phyloP scores from a whole-genome alignment of 2,329 filamentous ascomycete species.

The Fusarium sp. region DNA sequence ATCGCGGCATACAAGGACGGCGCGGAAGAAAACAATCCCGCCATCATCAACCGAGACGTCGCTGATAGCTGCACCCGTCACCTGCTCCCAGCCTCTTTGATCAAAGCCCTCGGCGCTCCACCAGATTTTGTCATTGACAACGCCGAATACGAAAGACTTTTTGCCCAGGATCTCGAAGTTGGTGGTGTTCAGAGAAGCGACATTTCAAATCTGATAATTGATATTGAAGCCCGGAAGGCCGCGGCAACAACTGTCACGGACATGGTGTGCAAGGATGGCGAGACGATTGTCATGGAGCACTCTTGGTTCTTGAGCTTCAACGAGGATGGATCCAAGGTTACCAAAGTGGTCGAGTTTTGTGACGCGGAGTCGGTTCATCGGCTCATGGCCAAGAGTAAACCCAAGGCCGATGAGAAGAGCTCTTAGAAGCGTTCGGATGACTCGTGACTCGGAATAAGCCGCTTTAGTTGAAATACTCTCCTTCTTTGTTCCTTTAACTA shows the following conservation, averaged over 20 bases:
- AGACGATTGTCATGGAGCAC: slow-evolving; percentile 14
- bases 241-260: slow-evolving; percentile 11
- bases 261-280: slow-evolving; percentile 4
- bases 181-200: slow-evolving; percentile 2
- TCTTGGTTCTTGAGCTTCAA: slow-evolving; percentile 25
- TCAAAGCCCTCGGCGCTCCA: background rate
- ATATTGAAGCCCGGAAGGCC: slow-evolving; percentile 9
- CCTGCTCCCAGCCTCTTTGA: slow-evolving; percentile 12
- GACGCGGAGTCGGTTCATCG: slow-evolving; percentile 7
- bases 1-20: slow-evolving; percentile 18
- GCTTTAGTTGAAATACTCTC: background rate
- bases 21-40: slow-evolving; percentile 3
- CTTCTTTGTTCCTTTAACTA: background rate
- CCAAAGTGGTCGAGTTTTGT: slow-evolving; percentile 29
- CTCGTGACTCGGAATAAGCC: background rate
- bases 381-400: background rate
- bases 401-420: background rate
- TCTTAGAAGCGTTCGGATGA: background rate
- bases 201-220: slow-evolving; percentile 12
- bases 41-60: slow-evolving; percentile 11
- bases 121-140: slow-evolving; percentile 15
- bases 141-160: slow-evolving; percentile 9
- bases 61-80: slow-evolving; percentile 8
- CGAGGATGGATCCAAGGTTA: slow-evolving; percentile 13
- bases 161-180: slow-evolving; percentile 8